Conservation (phyloP, 2,329 filamentous ascomycete genomes). For the Phyllosticta citriasiana region DNA sequence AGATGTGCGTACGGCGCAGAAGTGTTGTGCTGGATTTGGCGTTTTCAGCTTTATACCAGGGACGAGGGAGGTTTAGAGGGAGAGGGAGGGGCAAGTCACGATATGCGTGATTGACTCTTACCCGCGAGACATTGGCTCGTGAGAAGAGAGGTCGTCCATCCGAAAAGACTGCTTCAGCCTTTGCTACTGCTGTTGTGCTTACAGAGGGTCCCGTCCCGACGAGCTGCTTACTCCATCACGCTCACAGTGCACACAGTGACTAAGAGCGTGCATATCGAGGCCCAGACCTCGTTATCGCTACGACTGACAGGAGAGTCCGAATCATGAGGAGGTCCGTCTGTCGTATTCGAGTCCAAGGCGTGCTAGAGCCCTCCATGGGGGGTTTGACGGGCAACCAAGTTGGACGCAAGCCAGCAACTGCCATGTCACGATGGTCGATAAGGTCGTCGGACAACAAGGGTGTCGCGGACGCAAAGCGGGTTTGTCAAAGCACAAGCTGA, state of each 20-base stretch:
- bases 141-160: not conserved
- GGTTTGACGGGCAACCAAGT: not conserved
- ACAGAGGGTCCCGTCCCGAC: not conserved
- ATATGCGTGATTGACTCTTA: not conserved
- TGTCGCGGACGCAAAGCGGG: not conserved
- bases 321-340: not conserved
- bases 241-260: not conserved
- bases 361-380: not conserved
- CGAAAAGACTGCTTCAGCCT: not conserved
- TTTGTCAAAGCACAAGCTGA: not conserved
- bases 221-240: not conserved
- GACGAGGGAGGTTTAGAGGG: not conserved
- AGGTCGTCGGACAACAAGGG: not conserved
- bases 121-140: not conserved
- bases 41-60: not conserved
- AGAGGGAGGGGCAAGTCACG: not conserved
- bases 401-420: not conserved
- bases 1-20: not conserved
- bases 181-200: not conserved
- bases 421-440: not conserved
- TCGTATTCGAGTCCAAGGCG: not conserved
- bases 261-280: not conserved
- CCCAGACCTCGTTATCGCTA: not conserved
- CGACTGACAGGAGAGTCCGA: not conserved
- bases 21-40: not conserved